These are phyloP conservation scores for Fragosphaeria purpurea DNA, from an alignment of 2,329 filamentous ascomycete species.

Conservation along the genomic window DNA sequence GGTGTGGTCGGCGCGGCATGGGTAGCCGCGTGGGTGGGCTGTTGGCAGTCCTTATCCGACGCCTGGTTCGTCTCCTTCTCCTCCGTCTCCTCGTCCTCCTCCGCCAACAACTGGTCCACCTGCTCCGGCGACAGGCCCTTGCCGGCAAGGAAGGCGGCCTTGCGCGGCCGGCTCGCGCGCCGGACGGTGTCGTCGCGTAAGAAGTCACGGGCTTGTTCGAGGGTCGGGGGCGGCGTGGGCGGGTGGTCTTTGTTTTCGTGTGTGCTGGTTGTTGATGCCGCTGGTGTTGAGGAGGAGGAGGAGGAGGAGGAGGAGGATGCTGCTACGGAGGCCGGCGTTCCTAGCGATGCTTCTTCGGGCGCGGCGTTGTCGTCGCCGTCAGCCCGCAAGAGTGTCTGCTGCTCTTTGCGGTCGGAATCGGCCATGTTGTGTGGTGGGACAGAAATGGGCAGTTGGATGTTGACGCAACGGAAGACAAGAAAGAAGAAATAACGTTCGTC, in stretches of 20 bases:
- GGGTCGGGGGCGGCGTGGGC: constrained; percentile 8
- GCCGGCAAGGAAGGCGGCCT: constrained; percentile 63
- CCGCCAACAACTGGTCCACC: constrained; percentile 54
- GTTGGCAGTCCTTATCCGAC: too few species aligned
- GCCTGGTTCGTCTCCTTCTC: not conserved
- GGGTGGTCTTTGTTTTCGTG: too few species aligned
- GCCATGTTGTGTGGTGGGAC: constrained; percentile 4
- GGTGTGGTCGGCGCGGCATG: too few species aligned
- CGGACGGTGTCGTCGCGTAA: constrained; percentile 65
- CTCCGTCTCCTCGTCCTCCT: constrained; percentile 13
- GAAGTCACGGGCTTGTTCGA: constrained; percentile 66
- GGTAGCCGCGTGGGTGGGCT: not conserved
- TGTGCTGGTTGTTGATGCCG: not conserved
- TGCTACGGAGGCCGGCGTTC: too few species aligned
- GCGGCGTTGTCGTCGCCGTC: not conserved
- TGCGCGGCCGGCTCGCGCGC: constrained; percentile 58
- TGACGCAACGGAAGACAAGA: not conserved
- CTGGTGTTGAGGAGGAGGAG: too few species aligned
- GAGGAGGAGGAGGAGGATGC: too few species aligned
- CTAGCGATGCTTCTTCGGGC: not conserved
- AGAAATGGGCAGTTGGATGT: not conserved
- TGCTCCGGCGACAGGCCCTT: constrained; percentile 63
- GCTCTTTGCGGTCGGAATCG: constrained; percentile 4
- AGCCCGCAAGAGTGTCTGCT: too few species aligned
- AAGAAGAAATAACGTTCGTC: too few species aligned